phyloP scores from a whole-genome alignment of 2,329 filamentous ascomycete genomes.

The Phialophora macrospora region DNA sequence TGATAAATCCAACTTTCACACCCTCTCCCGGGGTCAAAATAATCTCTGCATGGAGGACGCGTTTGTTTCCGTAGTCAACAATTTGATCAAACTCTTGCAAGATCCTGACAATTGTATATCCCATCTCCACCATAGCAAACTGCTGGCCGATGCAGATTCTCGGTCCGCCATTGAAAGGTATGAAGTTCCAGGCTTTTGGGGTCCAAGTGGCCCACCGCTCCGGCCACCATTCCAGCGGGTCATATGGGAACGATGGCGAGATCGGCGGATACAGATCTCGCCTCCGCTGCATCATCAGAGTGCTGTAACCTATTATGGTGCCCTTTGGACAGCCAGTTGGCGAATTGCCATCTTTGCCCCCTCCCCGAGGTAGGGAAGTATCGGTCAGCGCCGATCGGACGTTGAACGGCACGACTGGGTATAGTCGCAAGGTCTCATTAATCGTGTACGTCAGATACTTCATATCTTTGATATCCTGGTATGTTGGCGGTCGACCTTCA shows the following conservation, averaged over 20 bases:
- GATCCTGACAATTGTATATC: constrained; percentile 53
- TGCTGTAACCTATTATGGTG: constrained; percentile 57
- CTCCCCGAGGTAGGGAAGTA: constrained; percentile 74
- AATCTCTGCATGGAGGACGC: constrained; percentile 35
- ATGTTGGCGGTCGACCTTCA: constrained; percentile 61
- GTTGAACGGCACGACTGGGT: constrained; percentile 80
- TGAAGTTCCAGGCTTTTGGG: constrained; percentile 60
- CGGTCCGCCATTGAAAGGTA: constrained; percentile 60
- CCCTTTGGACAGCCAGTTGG: constrained; percentile 55
- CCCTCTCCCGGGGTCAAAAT: constrained; percentile 38
- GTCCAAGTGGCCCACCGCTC: constrained; percentile 60
- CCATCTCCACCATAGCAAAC: constrained; percentile 65
- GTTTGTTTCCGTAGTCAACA: constrained; percentile 39
- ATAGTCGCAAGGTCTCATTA: constrained; percentile 77
- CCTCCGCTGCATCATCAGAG: constrained; percentile 58
- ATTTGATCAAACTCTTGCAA: constrained; percentile 50
- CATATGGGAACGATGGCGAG: constrained; percentile 45
- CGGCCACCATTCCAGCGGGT: constrained; percentile 54
- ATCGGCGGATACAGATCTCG: constrained; percentile 55
- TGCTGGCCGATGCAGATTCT: constrained; percentile 64
- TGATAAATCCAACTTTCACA: constrained; percentile 39
- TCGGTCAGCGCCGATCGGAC: constrained; percentile 72
- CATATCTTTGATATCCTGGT: constrained; percentile 84
- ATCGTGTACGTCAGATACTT: constrained; percentile 74
- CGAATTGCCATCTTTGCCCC: constrained; percentile 53